A percentile compares a stretch with the other conserved stretches of the same genome.
Conservation (phyloP, 169 alveolate genomes). For the Theileria luwenshuni region DNA sequence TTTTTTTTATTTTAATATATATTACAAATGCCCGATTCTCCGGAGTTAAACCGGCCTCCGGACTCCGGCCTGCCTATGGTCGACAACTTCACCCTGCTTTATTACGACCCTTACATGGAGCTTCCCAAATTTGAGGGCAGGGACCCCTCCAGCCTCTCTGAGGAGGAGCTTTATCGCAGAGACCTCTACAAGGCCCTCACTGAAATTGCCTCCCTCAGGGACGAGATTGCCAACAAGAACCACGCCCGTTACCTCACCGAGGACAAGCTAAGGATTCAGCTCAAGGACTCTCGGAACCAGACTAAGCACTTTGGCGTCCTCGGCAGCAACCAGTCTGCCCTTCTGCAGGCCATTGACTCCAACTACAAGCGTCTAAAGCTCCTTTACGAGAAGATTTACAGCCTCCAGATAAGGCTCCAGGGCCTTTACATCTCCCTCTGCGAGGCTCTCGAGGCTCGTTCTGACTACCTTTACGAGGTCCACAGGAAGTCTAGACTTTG, state of each 20-base stretch:
- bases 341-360: slow-evolving; percentile 40
- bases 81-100: slow-evolving; percentile 57
- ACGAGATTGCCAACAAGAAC: slow-evolving; percentile 56
- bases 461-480: slow-evolving; percentile 19
- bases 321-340: slow-evolving; percentile 34
- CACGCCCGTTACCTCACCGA: slow-evolving; percentile 52
- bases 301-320: slow-evolving; percentile 24
- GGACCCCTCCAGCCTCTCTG: background rate
- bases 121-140: background rate
- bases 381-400: slow-evolving; percentile 56
- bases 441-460: slow-evolving; percentile 46
- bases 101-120: slow-evolving; percentile 5
- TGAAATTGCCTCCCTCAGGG: slow-evolving; percentile 30
- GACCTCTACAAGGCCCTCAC: slow-evolving; percentile 12
- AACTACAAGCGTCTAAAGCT: slow-evolving; percentile 55
- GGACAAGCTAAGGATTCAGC: slow-evolving; percentile 41
- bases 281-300: slow-evolving; percentile 39
- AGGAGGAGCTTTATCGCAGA: slow-evolving; percentile 30
- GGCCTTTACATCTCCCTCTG: slow-evolving; percentile 43
- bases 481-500: slow-evolving; percentile 44
- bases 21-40: slow-evolving; percentile 16
- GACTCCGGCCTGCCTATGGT: slow-evolving; percentile 49
- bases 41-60: background rate
- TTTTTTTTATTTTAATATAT: background rate
- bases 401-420: slow-evolving; percentile 45